Conservation (phyloP, 164 flowering plant genomes). For the Magnolia kwangsiensis region DNA sequence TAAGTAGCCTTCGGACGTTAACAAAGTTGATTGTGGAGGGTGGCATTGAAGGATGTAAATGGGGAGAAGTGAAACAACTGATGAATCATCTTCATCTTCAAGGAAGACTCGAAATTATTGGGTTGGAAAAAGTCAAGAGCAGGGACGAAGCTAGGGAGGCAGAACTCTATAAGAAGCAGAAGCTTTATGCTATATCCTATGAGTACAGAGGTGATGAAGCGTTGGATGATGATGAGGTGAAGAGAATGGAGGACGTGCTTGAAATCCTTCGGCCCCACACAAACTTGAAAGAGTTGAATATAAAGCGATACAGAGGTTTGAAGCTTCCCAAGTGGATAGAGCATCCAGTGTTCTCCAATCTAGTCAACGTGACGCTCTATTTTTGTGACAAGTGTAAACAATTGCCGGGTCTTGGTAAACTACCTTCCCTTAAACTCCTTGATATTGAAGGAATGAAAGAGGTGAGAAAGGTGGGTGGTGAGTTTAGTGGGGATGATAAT, state of each 20-base stretch:
- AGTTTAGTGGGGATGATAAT: not conserved
- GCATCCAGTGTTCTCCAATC: not conserved
- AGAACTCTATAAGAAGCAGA: not conserved
- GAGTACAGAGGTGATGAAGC: not conserved
- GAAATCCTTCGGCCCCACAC: not conserved
- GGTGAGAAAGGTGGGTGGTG: not conserved
- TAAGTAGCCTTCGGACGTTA: not conserved
- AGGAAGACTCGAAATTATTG: not conserved
- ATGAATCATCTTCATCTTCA: not conserved
- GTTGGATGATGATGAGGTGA: not conserved
- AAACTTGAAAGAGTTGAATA: not conserved
- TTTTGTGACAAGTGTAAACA: not conserved
- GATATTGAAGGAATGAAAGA: accelerated
- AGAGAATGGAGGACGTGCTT: not conserved
- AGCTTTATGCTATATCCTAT: not conserved
- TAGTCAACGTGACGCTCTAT: accelerated
- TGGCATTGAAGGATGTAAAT: not conserved
- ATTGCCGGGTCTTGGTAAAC: not conserved
- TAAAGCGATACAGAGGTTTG: not conserved
- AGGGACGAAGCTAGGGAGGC: slow-evolving; percentile 4
- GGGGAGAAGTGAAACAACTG: slow-evolving; percentile 9
- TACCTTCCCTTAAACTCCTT: not conserved
- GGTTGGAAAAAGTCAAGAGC: not conserved
- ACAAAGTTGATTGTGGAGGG: slow-evolving; percentile 8
- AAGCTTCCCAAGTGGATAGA: not conserved